Conservation (phyloP, 2,329 filamentous ascomycete genomes). For the Chaetomiaceae sp. region DNA sequence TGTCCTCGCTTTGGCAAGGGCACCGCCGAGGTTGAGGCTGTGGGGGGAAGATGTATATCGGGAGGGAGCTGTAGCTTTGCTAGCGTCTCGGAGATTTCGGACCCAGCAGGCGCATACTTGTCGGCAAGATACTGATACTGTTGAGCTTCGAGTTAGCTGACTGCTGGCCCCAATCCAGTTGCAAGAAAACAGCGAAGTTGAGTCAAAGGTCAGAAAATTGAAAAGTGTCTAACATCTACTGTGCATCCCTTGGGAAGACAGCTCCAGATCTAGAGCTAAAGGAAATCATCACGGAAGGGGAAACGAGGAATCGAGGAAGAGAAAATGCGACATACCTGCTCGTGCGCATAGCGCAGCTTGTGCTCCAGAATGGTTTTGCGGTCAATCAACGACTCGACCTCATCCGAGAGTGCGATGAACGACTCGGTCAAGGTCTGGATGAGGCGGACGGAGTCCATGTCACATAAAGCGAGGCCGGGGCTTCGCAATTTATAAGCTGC, state of each 20-base stretch:
- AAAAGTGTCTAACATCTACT: conserved; percentile 25
- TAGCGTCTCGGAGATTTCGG: conserved; percentile 63
- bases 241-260: conserved; percentile 19
- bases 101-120: conserved; percentile 61
- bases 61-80: conserved; percentile 62
- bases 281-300: conserved; percentile 37
- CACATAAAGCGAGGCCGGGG: conserved; percentile 28
- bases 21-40: conserved; percentile 48
- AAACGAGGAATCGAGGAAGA: conserved; percentile 13
- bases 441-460: conserved; percentile 41
- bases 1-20: conserved; percentile 50
- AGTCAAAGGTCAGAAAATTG: conserved; percentile 4
- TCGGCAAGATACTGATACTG: conserved; percentile 63
- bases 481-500: conserved; percentile 19
- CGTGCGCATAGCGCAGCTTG: conserved; percentile 62
- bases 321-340: conserved; percentile 48
- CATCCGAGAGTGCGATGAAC: conserved; percentile 60
- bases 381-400: conserved; percentile 60
- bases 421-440: conserved; percentile 59
- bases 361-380: conserved; percentile 62
- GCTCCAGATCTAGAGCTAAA: conserved; percentile 86
- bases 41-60: conserved; percentile 38
- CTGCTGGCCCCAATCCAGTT: conserved; percentile 8
- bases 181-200: neutral
- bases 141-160: conserved; percentile 18